Conservation (phyloP, 1,284 basidiomycete species). For the Coniophora puteana region DNA sequence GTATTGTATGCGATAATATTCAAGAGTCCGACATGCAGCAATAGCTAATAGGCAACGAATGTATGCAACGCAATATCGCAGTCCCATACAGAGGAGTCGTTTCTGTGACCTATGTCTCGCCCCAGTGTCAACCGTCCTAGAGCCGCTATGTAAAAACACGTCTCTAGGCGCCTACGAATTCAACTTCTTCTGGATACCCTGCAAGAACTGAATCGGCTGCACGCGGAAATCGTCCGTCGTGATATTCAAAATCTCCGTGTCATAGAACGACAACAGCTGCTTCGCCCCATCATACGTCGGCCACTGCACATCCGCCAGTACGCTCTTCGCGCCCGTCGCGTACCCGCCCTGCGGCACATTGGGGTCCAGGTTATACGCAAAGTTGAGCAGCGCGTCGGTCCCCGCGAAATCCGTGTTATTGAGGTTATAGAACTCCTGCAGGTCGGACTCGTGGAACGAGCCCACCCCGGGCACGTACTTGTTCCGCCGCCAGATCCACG, state of each 20-base stretch:
- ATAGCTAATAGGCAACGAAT: too few relatives aligned
- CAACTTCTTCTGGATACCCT: too few relatives aligned
- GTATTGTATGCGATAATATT: too few relatives aligned
- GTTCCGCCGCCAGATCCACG: conserved; percentile 4
- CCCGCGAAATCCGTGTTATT: conserved; percentile 8
- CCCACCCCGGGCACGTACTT: conserved; percentile 7
- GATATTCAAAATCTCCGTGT: conserved; percentile 13
- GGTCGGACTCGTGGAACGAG: conserved; percentile 9
- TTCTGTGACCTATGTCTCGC: too few relatives aligned
- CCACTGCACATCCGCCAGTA: neutral
- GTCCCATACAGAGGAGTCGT: too few relatives aligned
- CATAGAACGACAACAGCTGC: conserved; percentile 15
- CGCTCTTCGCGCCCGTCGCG: conserved; percentile 1
- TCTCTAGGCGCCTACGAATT: too few relatives aligned
- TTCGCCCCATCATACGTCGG: too few relatives aligned
- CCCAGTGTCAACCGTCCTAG: too few relatives aligned
- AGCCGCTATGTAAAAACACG: too few relatives aligned
- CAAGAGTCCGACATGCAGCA: too few relatives aligned
- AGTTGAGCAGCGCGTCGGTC: conserved; percentile 10
- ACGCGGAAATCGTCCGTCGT: conserved; percentile 14
- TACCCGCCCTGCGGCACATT: conserved; percentile 1
- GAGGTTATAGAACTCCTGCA: conserved; percentile 10
- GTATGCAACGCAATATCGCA: too few relatives aligned
- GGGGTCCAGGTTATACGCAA: conserved; percentile 8
- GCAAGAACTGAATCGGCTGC: too few relatives aligned